A percentile compares a stretch with the other conserved stretches of the same genome.
These are phyloP conservation scores for Aquilaria agallochum DNA, from an alignment of 441 rosid genomes.

Conservation along the genomic window DNA sequence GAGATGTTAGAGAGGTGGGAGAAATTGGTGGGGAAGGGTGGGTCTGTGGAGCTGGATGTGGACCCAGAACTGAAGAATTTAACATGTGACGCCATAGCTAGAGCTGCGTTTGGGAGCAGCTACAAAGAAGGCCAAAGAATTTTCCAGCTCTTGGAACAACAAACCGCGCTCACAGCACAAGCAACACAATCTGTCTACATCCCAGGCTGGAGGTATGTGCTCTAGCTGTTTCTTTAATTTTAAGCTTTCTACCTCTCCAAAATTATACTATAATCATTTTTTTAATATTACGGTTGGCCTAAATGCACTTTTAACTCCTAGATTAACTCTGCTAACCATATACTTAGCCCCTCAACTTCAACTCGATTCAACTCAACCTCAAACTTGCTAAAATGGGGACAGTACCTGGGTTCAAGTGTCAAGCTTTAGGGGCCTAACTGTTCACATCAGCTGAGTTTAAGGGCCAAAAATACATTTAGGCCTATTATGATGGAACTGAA, in stretches of 20 bases:
- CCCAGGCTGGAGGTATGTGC: conserved; percentile 17
- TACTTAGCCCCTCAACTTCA: too few species aligned
- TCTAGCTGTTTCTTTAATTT: too few species aligned
- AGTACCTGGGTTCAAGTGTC: too few species aligned
- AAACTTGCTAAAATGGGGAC: background rate
- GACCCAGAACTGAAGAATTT: conserved; percentile 4
- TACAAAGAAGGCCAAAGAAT: conserved; percentile 13
- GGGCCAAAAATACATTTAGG: too few species aligned
- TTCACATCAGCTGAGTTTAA: too few species aligned
- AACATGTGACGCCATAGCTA: conserved; percentile 19
- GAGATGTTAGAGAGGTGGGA: conserved; percentile 21
- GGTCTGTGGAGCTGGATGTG: conserved; percentile 11
- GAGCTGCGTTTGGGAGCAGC: conserved; percentile 23
- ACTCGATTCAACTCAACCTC: background rate
- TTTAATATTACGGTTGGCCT: too few species aligned
- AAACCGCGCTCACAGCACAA: background rate
- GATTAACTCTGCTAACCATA: too few species aligned
- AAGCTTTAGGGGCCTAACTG: too few species aligned
- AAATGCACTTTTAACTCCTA: too few species aligned
- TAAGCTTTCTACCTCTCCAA: too few species aligned
- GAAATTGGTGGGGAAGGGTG: background rate
- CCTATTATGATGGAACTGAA: too few species aligned
- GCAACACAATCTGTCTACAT: background rate
- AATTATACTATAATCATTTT: too few species aligned
- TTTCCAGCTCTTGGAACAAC: conserved; percentile 1